Evolutionary conservation across 179 eudicot species (phyloP).

Genomic region (Pouteria campechiana): DNA sequence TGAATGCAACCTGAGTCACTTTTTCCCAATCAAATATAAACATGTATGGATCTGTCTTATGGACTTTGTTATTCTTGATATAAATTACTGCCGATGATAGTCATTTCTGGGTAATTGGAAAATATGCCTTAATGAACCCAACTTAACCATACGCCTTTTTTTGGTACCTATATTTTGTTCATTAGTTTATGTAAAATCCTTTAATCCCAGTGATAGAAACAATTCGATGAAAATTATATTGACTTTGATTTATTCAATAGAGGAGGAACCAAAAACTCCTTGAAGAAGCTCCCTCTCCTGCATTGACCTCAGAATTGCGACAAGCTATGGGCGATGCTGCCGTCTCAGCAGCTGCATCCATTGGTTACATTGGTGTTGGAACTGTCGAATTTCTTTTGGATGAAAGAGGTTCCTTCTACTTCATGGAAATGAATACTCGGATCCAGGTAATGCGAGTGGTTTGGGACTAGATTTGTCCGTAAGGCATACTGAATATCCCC

Average conservation of each 20-base stretch:
- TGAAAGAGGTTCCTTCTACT: slow-evolving; percentile 93
- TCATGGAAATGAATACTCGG: slow-evolving; percentile 98
- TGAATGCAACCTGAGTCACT: too few species aligned
- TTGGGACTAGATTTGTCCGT: not conserved
- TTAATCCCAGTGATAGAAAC: too few species aligned
- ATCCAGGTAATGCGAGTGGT: slow-evolving; percentile 51
- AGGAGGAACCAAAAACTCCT: slow-evolving; percentile 96
- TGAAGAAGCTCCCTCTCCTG: slow-evolving; percentile 98
- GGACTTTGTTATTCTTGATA: too few species aligned
- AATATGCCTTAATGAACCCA: too few species aligned
- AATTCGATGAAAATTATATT: not conserved
- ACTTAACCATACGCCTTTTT: too few species aligned
- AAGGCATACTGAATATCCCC: too few species aligned
- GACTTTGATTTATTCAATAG: slow-evolving; percentile 28
- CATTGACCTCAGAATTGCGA: slow-evolving; percentile 80
- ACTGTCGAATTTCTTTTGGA: slow-evolving; percentile 92
- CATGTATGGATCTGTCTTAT: too few species aligned
- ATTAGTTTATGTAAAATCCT: too few species aligned
- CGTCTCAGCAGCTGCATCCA: slow-evolving; percentile 93
- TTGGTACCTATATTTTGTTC: too few species aligned
- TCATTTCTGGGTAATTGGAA: too few species aligned
- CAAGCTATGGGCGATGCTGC: slow-evolving; percentile 99
- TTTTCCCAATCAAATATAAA: too few species aligned
- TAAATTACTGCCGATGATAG: too few species aligned
- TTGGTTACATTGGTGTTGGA: slow-evolving; percentile 94